Evolutionary conservation across 371 early-diverging fungal genomes (phyloP).

Genomic region (Mortierella sp.): DNA sequence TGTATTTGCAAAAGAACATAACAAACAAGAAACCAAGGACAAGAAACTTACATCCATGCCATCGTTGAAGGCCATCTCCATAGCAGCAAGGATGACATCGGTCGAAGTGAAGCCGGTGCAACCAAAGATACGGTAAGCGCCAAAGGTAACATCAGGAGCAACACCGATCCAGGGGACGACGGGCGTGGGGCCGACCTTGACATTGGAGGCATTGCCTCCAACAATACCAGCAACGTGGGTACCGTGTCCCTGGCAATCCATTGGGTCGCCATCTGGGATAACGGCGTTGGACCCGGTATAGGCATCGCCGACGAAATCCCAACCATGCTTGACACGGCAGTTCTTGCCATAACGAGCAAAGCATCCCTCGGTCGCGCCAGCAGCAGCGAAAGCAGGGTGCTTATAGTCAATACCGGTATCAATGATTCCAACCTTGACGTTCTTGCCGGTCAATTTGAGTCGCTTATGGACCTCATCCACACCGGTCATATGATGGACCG

Average conservation of each 20-base stretch:
- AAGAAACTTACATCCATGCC: conserved; percentile 65
- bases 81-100: conserved; percentile 71
- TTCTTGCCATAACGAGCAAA: conserved; percentile 59
- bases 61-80: conserved; percentile 72
- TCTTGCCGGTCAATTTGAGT: conserved; percentile 67
- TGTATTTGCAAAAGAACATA: background rate
- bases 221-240: conserved; percentile 77
- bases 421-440: conserved; percentile 78
- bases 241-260: conserved; percentile 73
- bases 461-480: conserved; percentile 64
- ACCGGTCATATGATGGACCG: conserved; percentile 72
- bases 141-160: conserved; percentile 73
- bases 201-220: conserved; percentile 63
- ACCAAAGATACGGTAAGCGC: conserved; percentile 74
- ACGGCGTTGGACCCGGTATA: conserved; percentile 43
- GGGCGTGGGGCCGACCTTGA: conserved; percentile 19
- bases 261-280: conserved; percentile 65
- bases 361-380: conserved; percentile 56
- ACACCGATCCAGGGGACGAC: conserved; percentile 63
- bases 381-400: conserved; percentile 66
- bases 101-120: conserved; percentile 66
- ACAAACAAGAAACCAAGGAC: background rate
- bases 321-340: conserved; percentile 59
- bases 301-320: conserved; percentile 63
- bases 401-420: conserved; percentile 76